Evolutionary conservation across 2,329 filamentous ascomycete genomes (phyloP), one percentile per base, ranked within the genome.

Genomic region (Aureobasidium vineae): DNA sequence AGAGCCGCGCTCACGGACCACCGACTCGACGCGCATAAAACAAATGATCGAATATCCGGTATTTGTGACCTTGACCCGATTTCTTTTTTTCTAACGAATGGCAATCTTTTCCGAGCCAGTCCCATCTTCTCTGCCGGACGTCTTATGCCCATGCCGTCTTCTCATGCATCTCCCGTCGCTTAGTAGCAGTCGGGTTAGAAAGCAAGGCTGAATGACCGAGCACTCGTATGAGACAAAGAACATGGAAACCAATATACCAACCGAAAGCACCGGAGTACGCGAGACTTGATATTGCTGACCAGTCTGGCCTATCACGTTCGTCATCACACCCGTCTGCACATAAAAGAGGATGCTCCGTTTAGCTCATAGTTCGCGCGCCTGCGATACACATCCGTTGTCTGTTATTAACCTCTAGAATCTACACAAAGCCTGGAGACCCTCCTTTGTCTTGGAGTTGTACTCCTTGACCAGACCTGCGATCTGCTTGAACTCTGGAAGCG

Each of bases 391-490:
- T 36, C 13, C 7, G 19, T 23, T 19, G 23, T 23, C 11, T 50
- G n/a, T 23, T 15, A 19, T 40, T 49, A 47, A 26, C 15, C 13
- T 54, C 49, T 64, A 64, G 49, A 64, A 21, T 54, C 64, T 88
- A 71, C 88, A 84, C 74, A 97, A 79, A 2, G 83, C 84, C 72
- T 85, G 82, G 73, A 97, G 78, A 6, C 85, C 85, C 56, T 81
- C 83, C 80, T 86, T 91, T 0, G 93, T 97, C 71, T 86, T 87
- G 54, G 82, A 81, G 72, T 85, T 84, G 8, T 84, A 88, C 71
- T 91, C 90, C 83, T 94, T 97, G 66, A 98, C 90, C 66, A 97
- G 73, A 65, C 82, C 83, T 69, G 90, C 88, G 54, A 97, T 82
- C 28, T 82, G 82, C 79, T 85, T 89, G 75, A 97, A 97, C 65